A percentile compares a stretch with the other conserved stretches of the same genome.
Evolutionary conservation across 1,284 basidiomycete species (phyloP).

Genomic region (Anthracocystis panici-leucophaei): DNA sequence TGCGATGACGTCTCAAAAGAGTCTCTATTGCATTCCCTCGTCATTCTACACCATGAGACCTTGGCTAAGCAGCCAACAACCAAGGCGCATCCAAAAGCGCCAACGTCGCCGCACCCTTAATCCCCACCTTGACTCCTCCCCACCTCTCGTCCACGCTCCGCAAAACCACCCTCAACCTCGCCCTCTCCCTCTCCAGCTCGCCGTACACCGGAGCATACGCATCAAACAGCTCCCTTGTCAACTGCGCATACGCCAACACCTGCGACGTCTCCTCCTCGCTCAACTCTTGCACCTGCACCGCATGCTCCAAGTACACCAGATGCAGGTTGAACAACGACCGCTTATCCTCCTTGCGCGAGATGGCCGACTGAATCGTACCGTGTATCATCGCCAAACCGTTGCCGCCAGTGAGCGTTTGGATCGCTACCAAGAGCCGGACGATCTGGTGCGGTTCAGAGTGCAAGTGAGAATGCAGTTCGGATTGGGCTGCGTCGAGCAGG

Average conservation of each 20-base stretch:
- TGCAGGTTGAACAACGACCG: slow-evolving; percentile 26
- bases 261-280: slow-evolving; percentile 12
- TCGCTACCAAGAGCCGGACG: slow-evolving; percentile 24
- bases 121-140: neutral
- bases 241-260: slow-evolving; percentile 20
- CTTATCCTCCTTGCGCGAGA: slow-evolving; percentile 8
- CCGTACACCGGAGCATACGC: slow-evolving; percentile 15
- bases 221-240: slow-evolving; percentile 28
- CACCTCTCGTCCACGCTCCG: slow-evolving; percentile 4
- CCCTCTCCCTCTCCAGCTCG: slow-evolving; percentile 23
- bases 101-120: neutral
- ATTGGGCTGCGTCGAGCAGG: slow-evolving; percentile 85
- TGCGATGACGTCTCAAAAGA: too few species aligned
- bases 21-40: neutral
- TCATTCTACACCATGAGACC: neutral
- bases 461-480: slow-evolving; percentile 75
- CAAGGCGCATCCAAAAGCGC: slow-evolving; percentile 32
- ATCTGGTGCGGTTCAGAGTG: slow-evolving; percentile 6
- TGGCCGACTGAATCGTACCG: slow-evolving; percentile 18
- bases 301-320: slow-evolving; percentile 25
- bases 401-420: slow-evolving; percentile 2
- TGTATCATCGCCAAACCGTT: slow-evolving; percentile 22
- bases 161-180: slow-evolving; percentile 4
- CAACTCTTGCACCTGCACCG: slow-evolving; percentile 8
- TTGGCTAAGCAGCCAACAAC: neutral